Conservation (phyloP, 805 yeast genomes). For the Kazachstania martiniae region DNA sequence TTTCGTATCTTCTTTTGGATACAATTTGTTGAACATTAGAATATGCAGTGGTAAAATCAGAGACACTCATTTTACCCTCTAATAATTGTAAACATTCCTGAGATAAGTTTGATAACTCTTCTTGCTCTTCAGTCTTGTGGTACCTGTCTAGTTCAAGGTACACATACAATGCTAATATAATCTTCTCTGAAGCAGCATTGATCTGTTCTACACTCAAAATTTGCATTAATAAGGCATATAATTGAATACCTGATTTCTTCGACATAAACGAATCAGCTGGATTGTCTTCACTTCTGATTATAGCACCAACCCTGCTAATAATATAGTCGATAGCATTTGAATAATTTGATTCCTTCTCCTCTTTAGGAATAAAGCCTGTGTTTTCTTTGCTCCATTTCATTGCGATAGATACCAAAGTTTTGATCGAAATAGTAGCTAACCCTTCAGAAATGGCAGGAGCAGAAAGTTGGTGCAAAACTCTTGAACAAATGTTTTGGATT, state of each 20-base stretch:
- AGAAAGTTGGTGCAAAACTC: constrained; percentile 65
- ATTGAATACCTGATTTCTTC: constrained; percentile 60
- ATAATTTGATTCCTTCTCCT: constrained; percentile 17
- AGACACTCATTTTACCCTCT: constrained; percentile 58
- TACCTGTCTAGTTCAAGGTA: constrained; percentile 33
- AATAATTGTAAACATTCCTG: constrained; percentile 59
- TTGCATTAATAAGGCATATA: constrained; percentile 54
- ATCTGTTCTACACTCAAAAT: constrained; percentile 35
- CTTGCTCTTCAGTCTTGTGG: constrained; percentile 31
- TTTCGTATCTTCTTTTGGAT: constrained; percentile 54
- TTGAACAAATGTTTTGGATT: constrained; percentile 56
- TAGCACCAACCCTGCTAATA: constrained; percentile 46
- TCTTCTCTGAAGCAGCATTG: constrained; percentile 33
- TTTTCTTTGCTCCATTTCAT: constrained; percentile 47
- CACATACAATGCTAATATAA: constrained; percentile 44
- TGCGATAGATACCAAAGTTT: constrained; percentile 51
- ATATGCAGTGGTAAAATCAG: constrained; percentile 52
- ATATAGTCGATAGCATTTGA: constrained; percentile 28
- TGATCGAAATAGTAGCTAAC: constrained; percentile 53
- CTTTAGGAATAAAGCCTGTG: constrained; percentile 30
- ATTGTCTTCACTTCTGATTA: constrained; percentile 56
- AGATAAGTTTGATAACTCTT: constrained; percentile 43
- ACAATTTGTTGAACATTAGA: constrained; percentile 55
- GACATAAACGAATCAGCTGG: constrained; percentile 43
- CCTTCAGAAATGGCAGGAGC: constrained; percentile 65